These are phyloP conservation scores for Yarrowia porcina DNA, from an alignment of 805 yeast genomes.

Conservation along the genomic window DNA sequence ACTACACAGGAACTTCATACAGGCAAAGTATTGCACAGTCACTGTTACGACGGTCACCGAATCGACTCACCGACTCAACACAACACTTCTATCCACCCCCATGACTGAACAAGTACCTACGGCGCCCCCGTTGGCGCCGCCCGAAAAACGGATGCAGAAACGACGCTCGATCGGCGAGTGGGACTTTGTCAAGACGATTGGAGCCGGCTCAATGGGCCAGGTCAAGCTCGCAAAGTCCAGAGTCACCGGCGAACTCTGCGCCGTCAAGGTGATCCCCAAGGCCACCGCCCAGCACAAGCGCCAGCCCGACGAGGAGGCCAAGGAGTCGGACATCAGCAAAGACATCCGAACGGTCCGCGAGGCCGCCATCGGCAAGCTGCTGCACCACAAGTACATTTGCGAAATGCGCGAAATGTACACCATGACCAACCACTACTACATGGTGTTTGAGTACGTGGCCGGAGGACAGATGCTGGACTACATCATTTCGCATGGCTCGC, in stretches of 20 bases:
- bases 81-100: not conserved
- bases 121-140: conserved; percentile 25
- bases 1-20: too few species aligned
- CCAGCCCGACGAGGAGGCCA: conserved; percentile 53
- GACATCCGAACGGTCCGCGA: conserved; percentile 92
- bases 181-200: conserved; percentile 92
- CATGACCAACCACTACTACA: conserved; percentile 94
- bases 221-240: conserved; percentile 90
- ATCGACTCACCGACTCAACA: not conserved
- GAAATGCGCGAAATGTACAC: conserved; percentile 89
- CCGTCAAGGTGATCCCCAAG: conserved; percentile 88
- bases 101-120: conserved; percentile 15
- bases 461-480: conserved; percentile 98
- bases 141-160: conserved; percentile 38
- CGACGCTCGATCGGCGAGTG: conserved; percentile 92
- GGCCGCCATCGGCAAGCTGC: conserved; percentile 85
- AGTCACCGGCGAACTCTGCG: conserved; percentile 66
- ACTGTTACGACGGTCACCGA: too few species aligned
- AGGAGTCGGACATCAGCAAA: conserved; percentile 65
- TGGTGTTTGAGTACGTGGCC: conserved; percentile 93
- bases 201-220: conserved; percentile 99
- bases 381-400: conserved; percentile 91
- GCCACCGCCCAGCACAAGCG: conserved; percentile 60
- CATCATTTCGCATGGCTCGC: conserved; percentile 91
- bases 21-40: too few species aligned